Base-by-base conservation (phyloP, 164 flowering plant genomes). In the Stephania cephalantha region DNA sequence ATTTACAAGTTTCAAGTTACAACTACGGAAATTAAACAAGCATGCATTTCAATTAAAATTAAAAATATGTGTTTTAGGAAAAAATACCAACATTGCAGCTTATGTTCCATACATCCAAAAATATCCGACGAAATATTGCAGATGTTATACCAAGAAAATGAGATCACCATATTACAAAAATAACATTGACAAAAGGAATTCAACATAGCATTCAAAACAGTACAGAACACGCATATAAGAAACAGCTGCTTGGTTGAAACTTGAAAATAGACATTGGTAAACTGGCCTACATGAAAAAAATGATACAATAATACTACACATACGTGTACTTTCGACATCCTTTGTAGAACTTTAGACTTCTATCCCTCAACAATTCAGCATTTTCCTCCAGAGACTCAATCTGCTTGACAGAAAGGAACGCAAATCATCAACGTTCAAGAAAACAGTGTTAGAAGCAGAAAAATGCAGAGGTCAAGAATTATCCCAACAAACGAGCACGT, bases 271-370 rank as follows among this genome's bases (percentile, higher is more conserved):
- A 31, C 20, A 46, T 53, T n/a, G 31, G 18, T 61, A 13, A 73
- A 58, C 29, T 9, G 7, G 30, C 17, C 58, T 25, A 9, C 30
- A 35, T 31, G n/a, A 10, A 42, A 3, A n/a, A 65, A 12, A 65
- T n/a, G 50, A 17, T 30, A 50, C 64, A 61, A 0, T 65, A 70
- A 31, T 55, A 65, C 17, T 35, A 77, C 50, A 66, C 97, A 75
- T 90, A 95, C 97, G 95, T 91, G 87, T 93, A 95, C 73, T 95
- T 95, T 72, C 97, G 89, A 82, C 97, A 95, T 78, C 98, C 99
- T 87, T 95, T 95, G 73, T 89, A 91, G 69, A 93, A 91, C 85
- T 85, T 93, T 50, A 87, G 78, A 80, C 97, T 85, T 81, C 92
- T 87, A 81, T 93, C 98, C 82, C 97, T 85, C 63, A 95, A 75